Evolutionary conservation across 164 flowering plant genomes (phyloP), one percentile per base, ranked within the genome.

Genomic region (Annona cherimola): DNA sequence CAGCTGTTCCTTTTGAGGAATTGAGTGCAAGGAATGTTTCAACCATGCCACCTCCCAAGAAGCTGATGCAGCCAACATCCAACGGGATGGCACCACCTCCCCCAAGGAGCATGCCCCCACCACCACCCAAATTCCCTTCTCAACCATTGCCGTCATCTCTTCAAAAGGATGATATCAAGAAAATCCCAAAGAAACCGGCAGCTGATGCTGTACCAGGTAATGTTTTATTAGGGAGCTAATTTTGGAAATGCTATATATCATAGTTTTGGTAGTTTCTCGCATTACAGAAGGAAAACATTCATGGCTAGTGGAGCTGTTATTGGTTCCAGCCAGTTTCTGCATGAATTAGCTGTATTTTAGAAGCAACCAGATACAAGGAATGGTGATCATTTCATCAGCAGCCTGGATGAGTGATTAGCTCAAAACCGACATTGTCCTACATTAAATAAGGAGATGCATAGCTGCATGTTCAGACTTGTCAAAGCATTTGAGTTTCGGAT

Each of bases 1-100:
- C 83, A 71, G 76, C 80, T 79, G 77, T 73, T 71, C 63, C 67
- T n/a, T 71, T 65, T 11, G 78, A 78, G 65, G 81, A 81, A 71
- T 42, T 63, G 66, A 78, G 67, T 62, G 74, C 63, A 18, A 86
- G 84, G 79, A 81, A 80, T 74, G 69, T 79, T 72, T 80, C 88
- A 16, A 79, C 69, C 35, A 84, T 86, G 85, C 88, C 87, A 61
- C 80, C 93, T 77, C 88, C 92, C 63, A 88, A 76, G 86, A 89
- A 85, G 78, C 76, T 84, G 76, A 76, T 81, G 43, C 82, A 75
- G 74, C 71, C 84, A 76, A 74, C 81, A 45, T 79, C 83, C 35
- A 80, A 73, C 68, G 86, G 80, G 70, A 86, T 85, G 83, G 83
- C 79, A 8, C 85, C 85, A 4, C 89, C 89, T 1, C 85, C 82